phyloP scores from a whole-genome alignment of 805 yeast species.

The Wickerhamomyces bisporus region DNA sequence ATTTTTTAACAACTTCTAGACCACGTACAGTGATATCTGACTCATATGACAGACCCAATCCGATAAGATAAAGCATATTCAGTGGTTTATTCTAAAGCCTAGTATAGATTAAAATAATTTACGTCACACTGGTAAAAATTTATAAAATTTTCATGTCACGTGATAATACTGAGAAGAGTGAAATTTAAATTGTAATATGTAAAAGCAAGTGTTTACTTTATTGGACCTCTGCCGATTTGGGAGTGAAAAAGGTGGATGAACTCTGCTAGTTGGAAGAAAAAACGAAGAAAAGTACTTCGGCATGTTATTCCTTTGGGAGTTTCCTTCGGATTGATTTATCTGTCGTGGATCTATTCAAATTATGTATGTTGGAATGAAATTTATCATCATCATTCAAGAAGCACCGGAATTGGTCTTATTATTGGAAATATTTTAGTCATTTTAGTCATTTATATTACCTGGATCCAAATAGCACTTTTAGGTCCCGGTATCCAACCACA shows the following conservation, averaged over 20 bases:
- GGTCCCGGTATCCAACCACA: conserved; percentile 57
- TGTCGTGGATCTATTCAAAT: conserved; percentile 22
- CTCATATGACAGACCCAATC: conserved; percentile 85
- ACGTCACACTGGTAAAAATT: too few relatives aligned
- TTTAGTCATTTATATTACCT: conserved; percentile 27
- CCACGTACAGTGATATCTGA: conserved; percentile 94
- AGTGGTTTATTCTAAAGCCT: too few relatives aligned
- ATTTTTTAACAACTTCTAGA: conserved; percentile 71
- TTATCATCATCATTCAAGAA: conserved; percentile 18
- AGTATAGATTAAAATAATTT: too few relatives aligned
- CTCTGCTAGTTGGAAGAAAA: not conserved
- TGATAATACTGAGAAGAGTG: too few relatives aligned
- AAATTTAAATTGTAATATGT: too few relatives aligned
- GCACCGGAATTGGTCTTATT: conserved; percentile 29
- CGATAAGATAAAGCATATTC: conserved; percentile 81
- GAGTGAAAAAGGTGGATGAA: too few relatives aligned
- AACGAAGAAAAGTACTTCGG: not conserved
- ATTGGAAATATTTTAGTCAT: conserved; percentile 26
- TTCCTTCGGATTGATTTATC: conserved; percentile 9
- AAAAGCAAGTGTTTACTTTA: too few relatives aligned
- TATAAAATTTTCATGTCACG: too few relatives aligned
- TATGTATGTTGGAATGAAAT: conserved; percentile 27
- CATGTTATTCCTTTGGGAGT: conserved; percentile 10
- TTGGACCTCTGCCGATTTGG: too few relatives aligned
- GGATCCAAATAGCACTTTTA: conserved; percentile 38